Evolutionary conservation across 371 early-diverging fungal species (phyloP), one percentile per base, ranked within the genome.

Genomic region (Mortierella sp.): DNA sequence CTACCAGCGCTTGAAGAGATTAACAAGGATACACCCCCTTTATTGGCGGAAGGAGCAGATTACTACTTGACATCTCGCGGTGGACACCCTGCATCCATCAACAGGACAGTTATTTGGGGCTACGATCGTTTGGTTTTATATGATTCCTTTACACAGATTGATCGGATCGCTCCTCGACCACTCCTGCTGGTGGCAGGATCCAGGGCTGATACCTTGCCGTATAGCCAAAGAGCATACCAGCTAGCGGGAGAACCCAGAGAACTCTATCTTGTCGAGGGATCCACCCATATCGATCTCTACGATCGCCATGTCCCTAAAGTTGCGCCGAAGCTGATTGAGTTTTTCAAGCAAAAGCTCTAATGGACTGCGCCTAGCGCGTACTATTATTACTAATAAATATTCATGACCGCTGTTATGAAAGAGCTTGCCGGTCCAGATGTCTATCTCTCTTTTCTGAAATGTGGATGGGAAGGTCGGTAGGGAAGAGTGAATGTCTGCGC

Each of bases 51-150:
- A 32, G 70, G 43, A 0, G n/a, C 47, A 8, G 78, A 78, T 3
- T 78, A 78, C n/a, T 78, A 78, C 44, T 19, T 56, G 37, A 70
- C 78, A 1, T 8, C 70, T 44, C 78, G 78, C 7, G 78, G 65
- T 6, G 26, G 24, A 3, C 58, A 65, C 34, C 34, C 49, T 1
- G 37, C 31, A 8, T 60, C 70, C 4, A n/a, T 55, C 50, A 52
- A 56, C 53, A 46, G 37, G 17, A 30, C 30, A 11, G 58, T 58
- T 0, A 23, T 60, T 26, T 60, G 65, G 49, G 61, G 70, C 46
- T 64, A 65, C 41, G 70, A 78, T 7, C 30, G 17, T 2, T 5
- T 78, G 1, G 50, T 28, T 3, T 4, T 34, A 1, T 78, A 57
- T 34, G 56, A 66, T 31, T 49, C 70, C 6, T 78, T 65, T 26